Conservation (phyloP, 2,329 filamentous ascomycete species). For the Trichoderma lentiforme region DNA sequence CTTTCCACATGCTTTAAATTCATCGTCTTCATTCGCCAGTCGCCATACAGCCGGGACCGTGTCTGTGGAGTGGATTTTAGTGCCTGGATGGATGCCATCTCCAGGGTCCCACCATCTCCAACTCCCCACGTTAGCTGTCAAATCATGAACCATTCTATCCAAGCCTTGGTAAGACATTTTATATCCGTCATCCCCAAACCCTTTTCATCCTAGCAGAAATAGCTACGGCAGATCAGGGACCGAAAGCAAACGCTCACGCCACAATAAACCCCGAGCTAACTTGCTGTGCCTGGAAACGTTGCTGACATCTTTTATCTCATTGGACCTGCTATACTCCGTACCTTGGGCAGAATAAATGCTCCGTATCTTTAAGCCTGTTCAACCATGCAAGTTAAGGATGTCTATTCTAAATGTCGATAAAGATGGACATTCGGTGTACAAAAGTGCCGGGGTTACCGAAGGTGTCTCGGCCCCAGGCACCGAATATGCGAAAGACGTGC, state of each 20-base stretch:
- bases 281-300: not conserved
- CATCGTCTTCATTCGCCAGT: not conserved
- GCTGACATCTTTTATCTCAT: not conserved
- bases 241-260: not conserved
- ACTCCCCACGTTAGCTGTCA: not conserved
- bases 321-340: not conserved
- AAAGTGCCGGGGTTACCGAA: not conserved
- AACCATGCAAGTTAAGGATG: not conserved
- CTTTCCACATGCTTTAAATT: not conserved
- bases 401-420: not conserved
- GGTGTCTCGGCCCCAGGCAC: not conserved
- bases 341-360: not conserved
- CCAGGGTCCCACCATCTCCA: not conserved
- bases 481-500: not conserved
- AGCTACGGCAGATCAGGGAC: constrained; percentile 1
- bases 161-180: not conserved
- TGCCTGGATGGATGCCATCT: not conserved
- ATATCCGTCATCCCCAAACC: not conserved
- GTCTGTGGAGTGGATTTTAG: not conserved
- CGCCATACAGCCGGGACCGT: not conserved
- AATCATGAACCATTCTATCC: not conserved
- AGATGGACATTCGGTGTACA: not conserved
- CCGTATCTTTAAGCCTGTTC: not conserved
- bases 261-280: not conserved
- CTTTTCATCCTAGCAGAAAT: not conserved